phyloP scores from a whole-genome alignment of 257 asterid species.

The Prunella vulgaris region DNA sequence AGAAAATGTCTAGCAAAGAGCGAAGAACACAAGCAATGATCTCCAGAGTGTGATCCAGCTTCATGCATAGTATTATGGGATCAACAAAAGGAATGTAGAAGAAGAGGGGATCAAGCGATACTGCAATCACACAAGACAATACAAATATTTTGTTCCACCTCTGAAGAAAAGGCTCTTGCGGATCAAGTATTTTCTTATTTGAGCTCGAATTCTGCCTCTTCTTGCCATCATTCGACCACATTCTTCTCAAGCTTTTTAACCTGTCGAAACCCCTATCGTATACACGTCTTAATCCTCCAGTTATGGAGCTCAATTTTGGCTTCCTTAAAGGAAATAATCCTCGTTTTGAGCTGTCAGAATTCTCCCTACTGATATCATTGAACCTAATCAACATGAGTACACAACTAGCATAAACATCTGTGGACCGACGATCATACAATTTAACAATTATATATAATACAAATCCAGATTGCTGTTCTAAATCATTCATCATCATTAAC shows the following conservation, averaged over 20 bases:
- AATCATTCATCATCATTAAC: background rate
- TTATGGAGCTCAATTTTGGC: slow-evolving; percentile 25
- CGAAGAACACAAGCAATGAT: slow-evolving; percentile 53
- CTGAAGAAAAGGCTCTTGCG: slow-evolving; percentile 49
- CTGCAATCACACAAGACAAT: slow-evolving; percentile 40
- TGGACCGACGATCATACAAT: background rate
- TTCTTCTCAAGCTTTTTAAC: slow-evolving; percentile 29
- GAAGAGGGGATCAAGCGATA: slow-evolving; percentile 59
- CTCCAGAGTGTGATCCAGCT: slow-evolving; percentile 36
- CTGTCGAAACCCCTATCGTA: slow-evolving; percentile 27
- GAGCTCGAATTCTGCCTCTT: slow-evolving; percentile 12
- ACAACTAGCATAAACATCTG: background rate
- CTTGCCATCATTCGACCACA: slow-evolving; percentile 9
- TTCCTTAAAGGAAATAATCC: slow-evolving; percentile 20
- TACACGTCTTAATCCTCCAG: slow-evolving; percentile 28
- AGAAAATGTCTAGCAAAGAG: slow-evolving; percentile 46
- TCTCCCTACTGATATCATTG: slow-evolving; percentile 34
- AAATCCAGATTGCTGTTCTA: background rate
- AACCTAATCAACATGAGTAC: slow-evolving; percentile 35
- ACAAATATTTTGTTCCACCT: slow-evolving; percentile 58
- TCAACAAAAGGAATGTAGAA: slow-evolving; percentile 59
- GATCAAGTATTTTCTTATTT: slow-evolving; percentile 37
- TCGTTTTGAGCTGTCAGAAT: slow-evolving; percentile 16
- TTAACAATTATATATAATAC: background rate
- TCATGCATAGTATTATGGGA: slow-evolving; percentile 30